Evolutionary conservation across 768 basidiomycete species (phyloP).

Genomic region (Ramaria sp.): DNA sequence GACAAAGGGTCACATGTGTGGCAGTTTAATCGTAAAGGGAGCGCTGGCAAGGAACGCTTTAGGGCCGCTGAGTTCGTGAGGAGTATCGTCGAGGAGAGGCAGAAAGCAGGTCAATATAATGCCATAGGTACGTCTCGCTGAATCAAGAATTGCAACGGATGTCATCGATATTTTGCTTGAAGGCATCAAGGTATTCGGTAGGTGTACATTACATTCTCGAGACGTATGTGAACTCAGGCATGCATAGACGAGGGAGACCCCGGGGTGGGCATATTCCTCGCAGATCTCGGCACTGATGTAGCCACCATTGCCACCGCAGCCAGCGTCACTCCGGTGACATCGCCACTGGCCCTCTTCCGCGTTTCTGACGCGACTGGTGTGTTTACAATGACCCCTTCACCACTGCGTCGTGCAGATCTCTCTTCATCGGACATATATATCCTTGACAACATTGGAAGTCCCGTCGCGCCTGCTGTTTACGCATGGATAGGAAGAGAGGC

Average conservation of each 20-base stretch:
- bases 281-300: conserved; percentile 29
- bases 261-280: conserved; percentile 36
- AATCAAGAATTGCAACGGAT: conserved; percentile 4
- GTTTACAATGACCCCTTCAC: conserved; percentile 24
- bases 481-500: conserved; percentile 47
- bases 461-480: conserved; percentile 33
- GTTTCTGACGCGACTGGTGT: conserved; percentile 36
- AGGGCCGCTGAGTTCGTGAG: conserved; percentile 51
- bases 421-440: conserved; percentile 41
- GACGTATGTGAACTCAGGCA: background rate
- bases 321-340: background rate
- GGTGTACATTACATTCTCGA: conserved; percentile 11
- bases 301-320: conserved; percentile 13
- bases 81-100: conserved; percentile 29
- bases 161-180: conserved; percentile 17
- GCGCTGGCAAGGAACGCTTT: conserved; percentile 45
- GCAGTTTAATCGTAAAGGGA: conserved; percentile 47
- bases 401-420: conserved; percentile 23
- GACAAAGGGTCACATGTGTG: conserved; percentile 43
- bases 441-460: conserved; percentile 31
- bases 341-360: conserved; percentile 24
- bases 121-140: background rate
- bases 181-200: conserved; percentile 39
- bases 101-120: conserved; percentile 13
- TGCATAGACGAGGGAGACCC: conserved; percentile 39